Evolutionary conservation across 257 asterid species (phyloP).

Genomic region (Lavandula angustifolia): DNA sequence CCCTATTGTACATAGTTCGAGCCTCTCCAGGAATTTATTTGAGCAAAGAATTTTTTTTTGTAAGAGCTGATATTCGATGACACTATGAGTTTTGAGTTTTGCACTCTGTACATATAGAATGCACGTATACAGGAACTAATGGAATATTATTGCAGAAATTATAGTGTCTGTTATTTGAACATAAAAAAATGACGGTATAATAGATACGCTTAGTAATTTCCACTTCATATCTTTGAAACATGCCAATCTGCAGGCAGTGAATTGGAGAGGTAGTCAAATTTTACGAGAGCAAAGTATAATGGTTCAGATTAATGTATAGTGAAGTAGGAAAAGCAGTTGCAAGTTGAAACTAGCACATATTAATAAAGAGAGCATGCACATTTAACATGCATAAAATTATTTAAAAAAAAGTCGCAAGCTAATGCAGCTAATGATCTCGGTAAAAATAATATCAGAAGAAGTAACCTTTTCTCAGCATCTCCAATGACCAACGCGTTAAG

Average conservation of each 20-base stretch:
- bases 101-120: neutral
- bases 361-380: constrained; percentile 13
- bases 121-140: neutral
- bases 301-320: neutral
- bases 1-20: neutral
- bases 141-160: neutral
- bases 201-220: constrained; percentile 8
- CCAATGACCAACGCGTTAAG: constrained; percentile 71
- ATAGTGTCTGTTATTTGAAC: neutral
- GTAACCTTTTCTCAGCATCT: constrained; percentile 89
- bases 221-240: constrained; percentile 9
- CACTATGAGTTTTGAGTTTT: neutral
- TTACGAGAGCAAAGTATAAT: no score
- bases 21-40: constrained; percentile 17
- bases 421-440: constrained; percentile 21
- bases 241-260: constrained; percentile 6
- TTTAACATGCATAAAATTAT: constrained; percentile 7
- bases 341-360: constrained; percentile 5
- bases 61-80: neutral
- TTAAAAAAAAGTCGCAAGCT: constrained; percentile 12
- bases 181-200: neutral
- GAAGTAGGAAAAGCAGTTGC: neutral
- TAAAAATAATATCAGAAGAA: constrained; percentile 13
- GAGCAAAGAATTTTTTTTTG: neutral
- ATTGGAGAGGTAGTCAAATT: neutral